Percentiles rank a stretch among this genome's conserved stretches.
phyloP scores from a whole-genome alignment of 148 eudicot genomes.

The Vaccinium corymbosum region DNA sequence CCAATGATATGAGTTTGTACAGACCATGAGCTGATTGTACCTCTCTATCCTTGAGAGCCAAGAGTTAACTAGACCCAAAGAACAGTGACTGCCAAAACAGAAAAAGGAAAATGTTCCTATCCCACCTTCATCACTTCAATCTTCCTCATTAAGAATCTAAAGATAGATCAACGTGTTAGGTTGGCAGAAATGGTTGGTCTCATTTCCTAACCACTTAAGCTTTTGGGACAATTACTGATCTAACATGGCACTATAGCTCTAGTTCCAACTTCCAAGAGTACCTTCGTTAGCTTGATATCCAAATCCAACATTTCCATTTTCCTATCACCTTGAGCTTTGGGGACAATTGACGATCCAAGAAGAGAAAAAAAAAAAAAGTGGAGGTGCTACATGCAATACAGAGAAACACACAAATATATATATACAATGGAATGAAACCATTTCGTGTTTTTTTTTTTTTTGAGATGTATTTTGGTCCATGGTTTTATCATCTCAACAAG shows the following conservation, averaged over 20 bases:
- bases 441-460: not conserved
- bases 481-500: not conserved
- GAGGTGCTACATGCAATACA: not conserved
- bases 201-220: no score
- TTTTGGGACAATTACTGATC: no score
- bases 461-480: not conserved
- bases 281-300: no score
- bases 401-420: not conserved
- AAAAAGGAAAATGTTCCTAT: not conserved
- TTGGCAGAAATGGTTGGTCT: no score
- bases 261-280: no score
- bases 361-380: not conserved
- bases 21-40: not conserved
- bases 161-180: not conserved
- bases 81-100: not conserved
- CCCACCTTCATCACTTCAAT: not conserved
- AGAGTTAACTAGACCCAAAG: not conserved
- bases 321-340: no score
- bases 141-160: not conserved
- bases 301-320: no score
- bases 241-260: no score
- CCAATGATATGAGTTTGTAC: not conserved
- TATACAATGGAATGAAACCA: not conserved
- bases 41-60: not conserved
- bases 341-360: no score